Conservation (phyloP, 345 rosid species). For the Arabidopsis arenosa region DNA sequence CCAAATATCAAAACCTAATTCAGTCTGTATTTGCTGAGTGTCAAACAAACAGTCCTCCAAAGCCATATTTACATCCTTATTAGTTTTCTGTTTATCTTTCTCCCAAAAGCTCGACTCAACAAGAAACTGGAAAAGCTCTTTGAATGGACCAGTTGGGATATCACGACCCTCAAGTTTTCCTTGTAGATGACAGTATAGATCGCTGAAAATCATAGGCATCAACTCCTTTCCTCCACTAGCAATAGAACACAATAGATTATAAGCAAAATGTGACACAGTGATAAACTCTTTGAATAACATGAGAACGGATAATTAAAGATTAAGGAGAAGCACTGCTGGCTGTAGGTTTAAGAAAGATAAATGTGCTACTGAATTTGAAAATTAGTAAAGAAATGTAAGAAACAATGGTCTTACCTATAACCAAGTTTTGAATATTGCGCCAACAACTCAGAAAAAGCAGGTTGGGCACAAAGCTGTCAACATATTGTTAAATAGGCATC, state of each 20-base stretch:
- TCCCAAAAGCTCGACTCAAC: conserved; percentile 61
- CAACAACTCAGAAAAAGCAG: conserved; percentile 77
- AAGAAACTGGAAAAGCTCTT: conserved; percentile 78
- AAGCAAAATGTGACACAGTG: conserved; percentile 6
- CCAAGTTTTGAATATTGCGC: conserved; percentile 67
- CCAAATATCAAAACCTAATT: conserved; percentile 74
- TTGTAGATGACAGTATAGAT: conserved; percentile 79
- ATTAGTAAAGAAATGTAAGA: conserved; percentile 10
- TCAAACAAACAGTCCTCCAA: conserved; percentile 59
- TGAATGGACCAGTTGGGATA: conserved; percentile 81
- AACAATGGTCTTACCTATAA: conserved; percentile 64
- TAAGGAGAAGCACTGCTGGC: conserved; percentile 20
- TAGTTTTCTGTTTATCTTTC: conserved; percentile 51
- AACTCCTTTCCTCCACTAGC: conserved; percentile 77
- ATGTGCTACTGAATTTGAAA: not conserved
- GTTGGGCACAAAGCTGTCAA: conserved; percentile 71
- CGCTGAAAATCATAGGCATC: conserved; percentile 65
- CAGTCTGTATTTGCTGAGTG: conserved; percentile 50
- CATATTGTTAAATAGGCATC: conserved; percentile 38
- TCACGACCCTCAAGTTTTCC: conserved; percentile 93
- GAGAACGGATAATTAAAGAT: conserved; percentile 12
- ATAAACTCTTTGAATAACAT: conserved; percentile 18
- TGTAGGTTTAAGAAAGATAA: conserved; percentile 3
- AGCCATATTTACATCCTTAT: conserved; percentile 39
- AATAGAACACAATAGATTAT: conserved; percentile 41